phyloP scores from a whole-genome alignment of 371 early-diverging fungal genomes.

The Mucor piriformis region DNA sequence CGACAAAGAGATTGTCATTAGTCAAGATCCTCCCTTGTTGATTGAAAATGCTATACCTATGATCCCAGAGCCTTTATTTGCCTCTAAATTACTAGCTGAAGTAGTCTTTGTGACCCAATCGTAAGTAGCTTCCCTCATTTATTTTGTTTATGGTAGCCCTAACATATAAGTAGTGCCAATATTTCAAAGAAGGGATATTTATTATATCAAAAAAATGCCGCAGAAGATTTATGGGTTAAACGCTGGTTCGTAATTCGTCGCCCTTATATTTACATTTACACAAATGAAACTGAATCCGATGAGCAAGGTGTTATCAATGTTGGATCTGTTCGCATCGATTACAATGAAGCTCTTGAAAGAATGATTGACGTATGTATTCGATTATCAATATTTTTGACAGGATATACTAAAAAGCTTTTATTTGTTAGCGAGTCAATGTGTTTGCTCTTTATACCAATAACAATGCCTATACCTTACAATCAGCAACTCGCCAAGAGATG shows the following conservation, averaged over 20 bases:
- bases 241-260: conserved; percentile 85
- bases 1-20: conserved; percentile 59
- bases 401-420: too few relatives aligned
- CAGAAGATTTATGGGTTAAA: conserved; percentile 72
- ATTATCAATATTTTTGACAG: too few relatives aligned
- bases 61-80: conserved; percentile 24
- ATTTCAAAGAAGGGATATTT: conserved; percentile 65
- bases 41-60: neutral
- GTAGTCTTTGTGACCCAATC: conserved; percentile 58
- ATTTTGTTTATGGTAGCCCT: neutral
- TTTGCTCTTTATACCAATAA: conserved; percentile 83
- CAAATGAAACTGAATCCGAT: conserved; percentile 62
- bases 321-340: conserved; percentile 70
- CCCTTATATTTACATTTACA: conserved; percentile 83
- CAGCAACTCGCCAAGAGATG: conserved; percentile 70
- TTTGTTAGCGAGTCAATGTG: conserved; percentile 62
- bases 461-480: conserved; percentile 78
- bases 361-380: conserved; percentile 62
- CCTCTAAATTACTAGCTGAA: conserved; percentile 58
- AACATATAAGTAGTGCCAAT: conserved; percentile 43
- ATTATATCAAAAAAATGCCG: conserved; percentile 61
- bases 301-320: conserved; percentile 79
- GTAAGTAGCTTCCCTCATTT: conserved; percentile 31
- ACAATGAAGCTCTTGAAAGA: conserved; percentile 66
- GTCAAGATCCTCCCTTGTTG: conserved; percentile 48